Base-by-base conservation (phyloP, 2,329 filamentous ascomycete genomes). In the Fusarium sp. region DNA sequence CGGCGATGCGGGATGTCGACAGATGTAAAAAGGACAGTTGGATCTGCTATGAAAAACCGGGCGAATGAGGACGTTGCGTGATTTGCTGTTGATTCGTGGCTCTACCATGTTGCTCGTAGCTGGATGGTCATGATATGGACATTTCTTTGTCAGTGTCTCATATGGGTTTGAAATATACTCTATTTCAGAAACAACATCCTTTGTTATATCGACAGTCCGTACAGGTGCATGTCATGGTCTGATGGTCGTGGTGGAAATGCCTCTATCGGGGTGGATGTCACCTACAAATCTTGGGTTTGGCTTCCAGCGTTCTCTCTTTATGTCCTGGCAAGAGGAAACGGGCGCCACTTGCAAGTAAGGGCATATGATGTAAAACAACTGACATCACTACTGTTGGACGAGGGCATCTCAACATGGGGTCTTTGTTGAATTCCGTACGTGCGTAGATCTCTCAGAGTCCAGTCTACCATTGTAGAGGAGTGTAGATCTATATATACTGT, bases 241-340 rank as follows among this genome's bases (percentile, higher is more conserved):
- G 16, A 6, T 38, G 16, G 0, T 6, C 9, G 34, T 5, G 1
- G 9, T 38, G 34, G 0, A 4, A 38, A 2, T 7, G 5, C 6
- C 2, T 10, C 9, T 11, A 38, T 18, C 5, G 2, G 32, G 32
- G 16, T 11, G 32, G 32, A 11, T 10, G 2, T 38, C 10, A 7
- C 34, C 9, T 38, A 4, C 18, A n/a, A n/a, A 38, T 6, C 9
- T 38, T 6, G 9, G 34, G 5, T 7, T 11, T 9, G 18, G 5
- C 18, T 11, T n/a, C 16, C 18, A 38, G 1, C 6, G 12, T 38
- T 38, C 6, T 38, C 18, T 11, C 34, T 38, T 7, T 7, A 38
- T 38, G 34, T 38, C 7, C 10, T 38, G 10, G 10, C 3, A 38
- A 2, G 3, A 7, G 34, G 18, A 7, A n/a, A 12, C 2, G 6